A percentile compares a stretch with the other conserved stretches of the same genome.
Evolutionary conservation across 1,284 basidiomycete genomes (phyloP).

Genomic region (Trametes sp.): DNA sequence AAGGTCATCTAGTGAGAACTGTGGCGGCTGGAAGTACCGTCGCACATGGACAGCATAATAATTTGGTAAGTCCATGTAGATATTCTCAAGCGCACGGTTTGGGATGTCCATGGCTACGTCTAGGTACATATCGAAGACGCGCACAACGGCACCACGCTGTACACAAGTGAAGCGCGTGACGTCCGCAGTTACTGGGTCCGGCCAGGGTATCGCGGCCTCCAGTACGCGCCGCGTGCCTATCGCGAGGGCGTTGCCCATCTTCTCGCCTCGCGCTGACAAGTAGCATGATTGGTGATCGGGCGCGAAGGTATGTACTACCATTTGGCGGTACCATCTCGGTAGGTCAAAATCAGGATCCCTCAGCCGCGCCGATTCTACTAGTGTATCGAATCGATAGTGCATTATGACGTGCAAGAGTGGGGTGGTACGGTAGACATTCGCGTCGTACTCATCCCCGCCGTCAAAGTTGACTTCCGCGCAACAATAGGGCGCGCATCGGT

Average conservation of each 20-base stretch:
- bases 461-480: background rate
- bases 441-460: background rate
- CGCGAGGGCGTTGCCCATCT: constrained; percentile 9
- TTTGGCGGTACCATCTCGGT: constrained; percentile 14
- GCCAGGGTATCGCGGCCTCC: no score
- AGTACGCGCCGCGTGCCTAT: constrained; percentile 1
- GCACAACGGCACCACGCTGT: no score
- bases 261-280: background rate
- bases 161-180: no score
- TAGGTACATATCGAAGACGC: no score
- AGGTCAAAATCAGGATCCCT: constrained; percentile 10
- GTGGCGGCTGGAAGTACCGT: no score
- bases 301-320: constrained; percentile 11
- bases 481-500: constrained; percentile 5
- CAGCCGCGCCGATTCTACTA: constrained; percentile 1
- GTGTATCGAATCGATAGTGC: constrained; percentile 14
- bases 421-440: constrained; percentile 7
- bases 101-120: no score
- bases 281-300: constrained; percentile 6
- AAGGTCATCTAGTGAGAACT: no score
- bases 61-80: no score
- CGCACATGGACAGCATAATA: no score
- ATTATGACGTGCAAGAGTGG: constrained; percentile 9
- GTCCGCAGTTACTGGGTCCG: no score
- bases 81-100: no score